Base-by-base conservation (phyloP, 2,329 filamentous ascomycete genomes). In the Fusarium multiceps region DNA sequence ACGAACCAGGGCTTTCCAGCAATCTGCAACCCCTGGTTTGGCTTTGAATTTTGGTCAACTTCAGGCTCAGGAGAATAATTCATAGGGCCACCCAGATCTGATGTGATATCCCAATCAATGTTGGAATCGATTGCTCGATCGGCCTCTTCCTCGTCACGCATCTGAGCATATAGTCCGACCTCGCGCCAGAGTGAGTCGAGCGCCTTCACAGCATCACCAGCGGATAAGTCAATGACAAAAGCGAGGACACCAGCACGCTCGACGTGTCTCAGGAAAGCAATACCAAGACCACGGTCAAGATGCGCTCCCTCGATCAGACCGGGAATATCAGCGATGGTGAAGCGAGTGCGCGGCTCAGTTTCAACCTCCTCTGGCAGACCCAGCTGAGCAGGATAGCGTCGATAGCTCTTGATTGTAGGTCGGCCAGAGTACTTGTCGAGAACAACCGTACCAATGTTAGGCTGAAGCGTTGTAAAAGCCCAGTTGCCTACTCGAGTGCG, bases 1-100 rank as follows among this genome's bases (percentile, higher is more conserved):
- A 98, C 94, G 75, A 97, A 96, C 96, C 96, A 99, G 1, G 96
- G 94, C 82, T 99, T 99, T 34, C 88, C 88, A n/a, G 92, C 92
- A 71, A 98, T 97, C 42, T 91, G 89, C n/a, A 92, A 77, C n/a
- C 80, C 84, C 6, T 79, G 77, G 4, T 60, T 57, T 20, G 61
- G 63, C 3, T 56, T 47, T 10, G 72, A 62, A 7, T 59, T 30
- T 16, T 63, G 51, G 8, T 66, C 61, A 4, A 57, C 54, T 11
- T 71, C 67, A 49, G 72, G 71, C 6, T 70, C 69, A 6, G 69
- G 60, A 41, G 69, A 58, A 49, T 75, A 58, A 45, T 76, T 75
- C 58, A 79, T 59, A 32, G 75, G 32, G 69, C 71, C 71, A 13
- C 57, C 74, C 20, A 72, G 69, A 20, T 80, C 79, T 76, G 87